Conservation (phyloP, 2,329 filamentous ascomycete species). For the Hymenoscyphus repandus region DNA sequence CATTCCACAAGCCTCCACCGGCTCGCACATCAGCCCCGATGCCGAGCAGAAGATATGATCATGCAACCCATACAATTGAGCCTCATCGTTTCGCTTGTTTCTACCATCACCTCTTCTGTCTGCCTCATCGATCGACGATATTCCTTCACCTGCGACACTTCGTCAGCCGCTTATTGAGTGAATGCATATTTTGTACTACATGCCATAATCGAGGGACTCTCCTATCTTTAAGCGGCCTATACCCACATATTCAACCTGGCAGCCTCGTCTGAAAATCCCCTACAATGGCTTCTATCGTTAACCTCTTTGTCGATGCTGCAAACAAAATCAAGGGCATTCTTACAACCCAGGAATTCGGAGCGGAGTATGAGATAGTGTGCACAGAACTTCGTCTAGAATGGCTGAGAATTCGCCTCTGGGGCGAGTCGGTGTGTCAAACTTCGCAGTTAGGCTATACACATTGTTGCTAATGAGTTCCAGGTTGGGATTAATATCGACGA, state of each 20-base stretch:
- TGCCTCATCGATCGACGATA: not conserved
- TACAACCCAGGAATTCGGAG: conserved; percentile 19
- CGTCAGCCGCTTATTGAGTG: too few species aligned
- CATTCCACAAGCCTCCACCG: too few species aligned
- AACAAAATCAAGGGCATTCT: conserved; percentile 16
- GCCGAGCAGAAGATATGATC: too few species aligned
- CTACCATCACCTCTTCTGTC: not conserved
- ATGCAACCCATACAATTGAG: not conserved
- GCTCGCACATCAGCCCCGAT: not conserved
- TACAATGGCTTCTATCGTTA: conserved; percentile 13
- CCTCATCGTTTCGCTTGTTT: not conserved
- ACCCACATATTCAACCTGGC: too few species aligned
- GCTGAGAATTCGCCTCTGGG: conserved; percentile 21
- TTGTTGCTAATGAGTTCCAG: conserved; percentile 8
- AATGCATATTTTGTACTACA: too few species aligned
- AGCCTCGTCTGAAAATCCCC: not conserved
- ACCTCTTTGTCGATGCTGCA: conserved; percentile 11
- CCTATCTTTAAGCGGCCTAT: too few species aligned
- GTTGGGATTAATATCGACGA: conserved; percentile 16
- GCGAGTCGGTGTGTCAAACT: conserved; percentile 14
- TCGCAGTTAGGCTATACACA: not conserved
- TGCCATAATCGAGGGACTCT: too few species aligned
- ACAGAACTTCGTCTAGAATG: conserved; percentile 22
- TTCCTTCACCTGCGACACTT: not conserved
- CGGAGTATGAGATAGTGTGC: conserved; percentile 21